Conservation (phyloP, 208 protist species). For the Leishmania tropica region DNA sequence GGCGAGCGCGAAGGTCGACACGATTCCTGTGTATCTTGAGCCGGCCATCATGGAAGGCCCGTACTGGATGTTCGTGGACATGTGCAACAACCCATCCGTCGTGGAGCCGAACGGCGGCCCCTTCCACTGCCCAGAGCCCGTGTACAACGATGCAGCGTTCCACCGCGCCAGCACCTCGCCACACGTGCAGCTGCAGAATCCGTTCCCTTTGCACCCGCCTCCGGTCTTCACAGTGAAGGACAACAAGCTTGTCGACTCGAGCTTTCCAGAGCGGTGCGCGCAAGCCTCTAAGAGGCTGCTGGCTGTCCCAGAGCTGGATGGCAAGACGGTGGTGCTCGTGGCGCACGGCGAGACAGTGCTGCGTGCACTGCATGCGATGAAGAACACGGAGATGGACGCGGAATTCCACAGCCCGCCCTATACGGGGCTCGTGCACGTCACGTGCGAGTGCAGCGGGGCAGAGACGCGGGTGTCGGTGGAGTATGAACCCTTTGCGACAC, state of each 20-base stretch:
- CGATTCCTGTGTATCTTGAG: conserved; percentile 46
- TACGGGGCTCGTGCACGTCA: conserved; percentile 35
- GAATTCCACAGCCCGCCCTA: conserved; percentile 19
- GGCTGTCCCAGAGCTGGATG: conserved; percentile 26
- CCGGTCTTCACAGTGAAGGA: conserved; percentile 31
- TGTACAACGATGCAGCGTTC: conserved; percentile 35
- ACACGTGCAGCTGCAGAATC: conserved; percentile 32
- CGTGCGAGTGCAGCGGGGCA: conserved; percentile 10
- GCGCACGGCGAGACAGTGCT: conserved; percentile 44
- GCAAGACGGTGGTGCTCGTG: conserved; percentile 46
- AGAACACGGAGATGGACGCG: background rate
- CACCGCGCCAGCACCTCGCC: conserved; percentile 35
- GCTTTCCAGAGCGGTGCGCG: conserved; percentile 37
- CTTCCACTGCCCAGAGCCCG: conserved; percentile 39
- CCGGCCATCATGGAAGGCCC: conserved; percentile 45
- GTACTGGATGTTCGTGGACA: conserved; percentile 51
- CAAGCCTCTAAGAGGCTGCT: conserved; percentile 29
- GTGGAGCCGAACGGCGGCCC: conserved; percentile 7
- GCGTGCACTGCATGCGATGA: conserved; percentile 35
- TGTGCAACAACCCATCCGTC: conserved; percentile 39
- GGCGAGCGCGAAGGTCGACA: background rate
- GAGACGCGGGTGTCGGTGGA: conserved; percentile 18
- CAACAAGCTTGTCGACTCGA: conserved; percentile 32
- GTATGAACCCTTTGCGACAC: conserved; percentile 19
- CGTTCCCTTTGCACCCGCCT: conserved; percentile 38